phyloP scores from a whole-genome alignment of 2,329 filamentous ascomycete species.

The Aspergillus pseudotamarii region DNA sequence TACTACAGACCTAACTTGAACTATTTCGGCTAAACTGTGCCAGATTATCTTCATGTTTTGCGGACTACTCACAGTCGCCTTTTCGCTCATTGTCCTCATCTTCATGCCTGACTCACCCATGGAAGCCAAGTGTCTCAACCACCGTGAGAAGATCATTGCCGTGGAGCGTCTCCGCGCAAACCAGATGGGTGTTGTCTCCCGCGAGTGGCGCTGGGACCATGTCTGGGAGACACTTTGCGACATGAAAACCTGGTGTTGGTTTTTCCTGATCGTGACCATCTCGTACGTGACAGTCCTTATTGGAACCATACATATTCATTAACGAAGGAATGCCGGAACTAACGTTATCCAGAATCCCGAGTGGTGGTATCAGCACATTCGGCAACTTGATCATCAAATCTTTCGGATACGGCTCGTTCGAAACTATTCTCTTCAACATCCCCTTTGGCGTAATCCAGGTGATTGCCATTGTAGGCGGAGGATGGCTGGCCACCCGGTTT shows the following conservation, averaged over 20 bases:
- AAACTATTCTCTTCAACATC: constrained; percentile 47
- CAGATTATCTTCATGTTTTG: constrained; percentile 58
- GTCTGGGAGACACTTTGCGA: constrained; percentile 39
- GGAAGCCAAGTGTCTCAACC: constrained; percentile 52
- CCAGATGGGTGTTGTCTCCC: constrained; percentile 58
- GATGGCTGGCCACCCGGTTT: constrained; percentile 46
- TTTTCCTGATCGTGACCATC: constrained; percentile 29
- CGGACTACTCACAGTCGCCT: constrained; percentile 54
- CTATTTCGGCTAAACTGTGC: neutral
- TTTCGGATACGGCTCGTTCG: constrained; percentile 45
- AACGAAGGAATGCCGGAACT: neutral
- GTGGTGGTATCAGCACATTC: constrained; percentile 43
- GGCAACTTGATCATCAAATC: constrained; percentile 47
- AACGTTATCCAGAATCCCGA: constrained; percentile 33
- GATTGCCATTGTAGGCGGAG: constrained; percentile 34
- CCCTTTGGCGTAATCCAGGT: constrained; percentile 45
- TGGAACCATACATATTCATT: too few species aligned
- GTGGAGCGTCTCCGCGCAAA: constrained; percentile 59
- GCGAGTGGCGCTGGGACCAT: constrained; percentile 56
- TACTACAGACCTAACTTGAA: neutral
- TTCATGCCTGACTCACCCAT: constrained; percentile 56
- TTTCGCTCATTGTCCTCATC: constrained; percentile 49
- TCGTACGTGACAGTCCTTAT: constrained; percentile 17
- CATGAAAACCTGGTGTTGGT: constrained; percentile 42
- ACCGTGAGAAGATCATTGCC: constrained; percentile 56